phyloP scores from a whole-genome alignment of 1,284 basidiomycete species.

The Cutaneotrichosporon sp. region DNA sequence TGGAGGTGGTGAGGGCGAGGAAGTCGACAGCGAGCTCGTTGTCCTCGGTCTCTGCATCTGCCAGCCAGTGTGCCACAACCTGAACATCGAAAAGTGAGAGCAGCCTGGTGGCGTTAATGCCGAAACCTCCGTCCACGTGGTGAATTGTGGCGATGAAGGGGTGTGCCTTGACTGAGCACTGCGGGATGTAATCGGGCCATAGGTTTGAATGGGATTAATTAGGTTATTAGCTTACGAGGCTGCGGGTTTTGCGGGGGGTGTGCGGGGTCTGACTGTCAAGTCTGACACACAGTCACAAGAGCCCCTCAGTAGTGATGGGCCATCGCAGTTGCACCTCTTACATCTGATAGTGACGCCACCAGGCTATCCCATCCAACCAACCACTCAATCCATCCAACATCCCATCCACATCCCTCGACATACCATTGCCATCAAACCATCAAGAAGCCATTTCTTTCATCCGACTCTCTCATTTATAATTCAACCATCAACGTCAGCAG shows the following conservation, averaged over 20 bases:
- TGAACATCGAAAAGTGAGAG: conserved; percentile 9
- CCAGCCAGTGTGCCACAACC: neutral
- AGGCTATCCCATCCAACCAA: neutral
- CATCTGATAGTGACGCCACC: neutral
- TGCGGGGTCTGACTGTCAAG: too few species aligned
- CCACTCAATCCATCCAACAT: neutral
- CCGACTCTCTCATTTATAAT: neutral
- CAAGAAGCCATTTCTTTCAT: neutral
- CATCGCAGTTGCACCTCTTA: too few species aligned
- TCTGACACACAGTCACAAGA: too few species aligned
- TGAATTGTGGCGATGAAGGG: neutral
- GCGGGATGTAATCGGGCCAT: neutral
- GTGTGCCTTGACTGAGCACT: neutral
- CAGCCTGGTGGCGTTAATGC: neutral
- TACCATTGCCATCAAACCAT: neutral
- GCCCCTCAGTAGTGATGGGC: too few species aligned
- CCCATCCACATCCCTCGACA: conserved; percentile 1
- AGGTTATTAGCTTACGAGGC: too few species aligned
- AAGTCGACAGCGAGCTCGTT: conserved; percentile 13
- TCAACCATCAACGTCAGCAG: neutral
- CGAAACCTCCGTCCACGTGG: conserved; percentile 9
- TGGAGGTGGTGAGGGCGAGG: conserved; percentile 16
- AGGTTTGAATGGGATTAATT: too few species aligned
- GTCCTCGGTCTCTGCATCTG: neutral
- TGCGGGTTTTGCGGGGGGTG: too few species aligned